Evolutionary conservation across 2,329 filamentous ascomycete genomes (phyloP), one percentile per base, ranked within the genome.

Genomic region (Rhinocladiella mackenziei): DNA sequence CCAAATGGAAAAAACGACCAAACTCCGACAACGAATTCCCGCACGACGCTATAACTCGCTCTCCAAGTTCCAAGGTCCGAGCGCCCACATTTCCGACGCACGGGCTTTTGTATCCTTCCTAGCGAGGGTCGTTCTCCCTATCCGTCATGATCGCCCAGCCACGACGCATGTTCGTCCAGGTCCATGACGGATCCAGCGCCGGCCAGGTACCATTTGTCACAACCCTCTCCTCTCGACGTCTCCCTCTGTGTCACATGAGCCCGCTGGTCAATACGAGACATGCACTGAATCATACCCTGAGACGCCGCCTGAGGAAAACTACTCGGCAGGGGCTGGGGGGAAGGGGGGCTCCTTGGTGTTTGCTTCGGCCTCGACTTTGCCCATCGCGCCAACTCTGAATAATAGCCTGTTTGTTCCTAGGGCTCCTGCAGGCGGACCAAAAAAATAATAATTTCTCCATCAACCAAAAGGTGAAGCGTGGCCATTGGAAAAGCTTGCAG

Each of bases 151-250:
- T 48, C 49, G 44, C 44, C 49, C 45, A 48, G 41, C 41, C 44
- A 43, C 45, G 19, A 44, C 28, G 45, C 45, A 42, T 33, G 42
- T 19, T 32, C 33, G 29, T 28, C 41, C 37, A 35, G 32, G 32
- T 20, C 22, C 17, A 15, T 35, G 32, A 22, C 32, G n/a, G n/a
- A 43, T 45, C 47, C 43, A 42, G 41, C 29, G 39, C 47, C 32
- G 35, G 36, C 37, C 23, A 50, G 42, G 40, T 45, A 42, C 40
- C 49, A 51, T 51, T 51, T 51, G 49, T 51, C 49, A 51, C 41
- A 26, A 28, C 18, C 19, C 35, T 28, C 18, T 18, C 43, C 35
- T 39, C 34, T 51, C 35, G 43, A 45, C 20, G 28, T 38, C 19
- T 22, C 18, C 25, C 33, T 39, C 32, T 32, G 45, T 46, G 50